Percentiles rank a stretch among this genome's conserved stretches.
phyloP scores from a whole-genome alignment of 768 basidiomycete species.

The Amanita pallidorosea region DNA sequence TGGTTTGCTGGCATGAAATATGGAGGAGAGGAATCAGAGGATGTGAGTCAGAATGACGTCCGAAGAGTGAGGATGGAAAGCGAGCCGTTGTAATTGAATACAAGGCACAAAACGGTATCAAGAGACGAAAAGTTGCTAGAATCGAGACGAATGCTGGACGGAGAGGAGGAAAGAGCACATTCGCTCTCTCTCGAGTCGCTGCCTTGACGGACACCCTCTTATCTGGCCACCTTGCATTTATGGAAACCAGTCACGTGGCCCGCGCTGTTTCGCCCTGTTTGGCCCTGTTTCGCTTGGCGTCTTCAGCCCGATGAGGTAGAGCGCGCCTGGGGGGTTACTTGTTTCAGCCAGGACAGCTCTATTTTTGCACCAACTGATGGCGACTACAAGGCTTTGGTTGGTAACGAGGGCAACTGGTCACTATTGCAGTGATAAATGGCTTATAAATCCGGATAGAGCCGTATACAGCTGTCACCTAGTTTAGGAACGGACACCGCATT shows the following conservation, averaged over 20 bases:
- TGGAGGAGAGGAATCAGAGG: not conserved
- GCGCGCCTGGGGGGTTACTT: no score
- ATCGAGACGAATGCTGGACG: not conserved
- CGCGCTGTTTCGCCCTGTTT: not conserved
- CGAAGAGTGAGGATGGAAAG: not conserved
- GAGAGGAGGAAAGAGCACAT: not conserved
- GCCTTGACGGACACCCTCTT: not conserved
- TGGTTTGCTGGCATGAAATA: slow-evolving; percentile 6
- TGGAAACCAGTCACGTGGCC: slow-evolving; percentile 2
- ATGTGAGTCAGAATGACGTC: slow-evolving; percentile 1
- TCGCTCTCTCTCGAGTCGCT: not conserved
- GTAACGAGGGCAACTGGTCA: no score
- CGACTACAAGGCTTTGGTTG: no score
- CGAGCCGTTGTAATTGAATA: slow-evolving; percentile 5
- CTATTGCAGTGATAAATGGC: no score
- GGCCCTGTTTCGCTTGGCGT: not conserved
- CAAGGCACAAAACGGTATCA: not conserved
- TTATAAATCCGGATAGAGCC: no score
- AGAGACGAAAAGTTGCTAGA: not conserved
- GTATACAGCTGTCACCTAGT: no score
- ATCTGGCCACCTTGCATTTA: slow-evolving; percentile 1
- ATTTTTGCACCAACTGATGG: no score
- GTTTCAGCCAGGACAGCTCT: no score
- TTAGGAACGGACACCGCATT: no score
- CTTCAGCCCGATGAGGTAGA: no score